phyloP scores from a whole-genome alignment of 495 filamentous ascomycete species.

The Tuber calosporum region DNA sequence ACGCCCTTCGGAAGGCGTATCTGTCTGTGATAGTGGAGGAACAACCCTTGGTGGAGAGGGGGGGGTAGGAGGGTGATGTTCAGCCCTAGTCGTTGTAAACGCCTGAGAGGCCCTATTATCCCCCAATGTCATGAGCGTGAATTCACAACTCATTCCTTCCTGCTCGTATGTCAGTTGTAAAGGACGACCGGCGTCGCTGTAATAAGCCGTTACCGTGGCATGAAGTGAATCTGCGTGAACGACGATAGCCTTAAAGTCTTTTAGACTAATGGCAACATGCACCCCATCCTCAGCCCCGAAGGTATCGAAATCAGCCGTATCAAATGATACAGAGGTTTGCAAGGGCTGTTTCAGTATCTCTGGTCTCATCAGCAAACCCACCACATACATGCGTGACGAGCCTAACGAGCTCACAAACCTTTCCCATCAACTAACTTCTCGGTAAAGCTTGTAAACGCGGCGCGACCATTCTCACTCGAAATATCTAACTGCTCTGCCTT shows the following conservation, averaged over 20 bases:
- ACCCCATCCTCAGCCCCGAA: conserved; percentile 67
- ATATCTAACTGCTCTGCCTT: conserved; percentile 90
- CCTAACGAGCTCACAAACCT: conserved; percentile 48
- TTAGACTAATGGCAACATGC: conserved; percentile 82
- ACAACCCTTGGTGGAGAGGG: not conserved
- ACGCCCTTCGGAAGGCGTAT: not conserved
- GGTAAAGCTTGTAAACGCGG: conserved; percentile 87
- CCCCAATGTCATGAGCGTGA: conserved; percentile 91
- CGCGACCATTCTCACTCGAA: conserved; percentile 61
- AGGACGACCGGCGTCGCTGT: conserved; percentile 71
- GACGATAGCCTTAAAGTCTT: conserved; percentile 89
- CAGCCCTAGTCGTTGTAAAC: conserved; percentile 13
- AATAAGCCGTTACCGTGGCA: conserved; percentile 63
- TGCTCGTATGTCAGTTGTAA: conserved; percentile 72
- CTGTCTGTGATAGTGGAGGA: conserved; percentile 7
- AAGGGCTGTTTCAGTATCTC: conserved; percentile 89
- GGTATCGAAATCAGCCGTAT: conserved; percentile 77
- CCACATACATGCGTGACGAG: not conserved
- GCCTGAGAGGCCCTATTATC: conserved; percentile 53
- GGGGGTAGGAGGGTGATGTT: conserved; percentile 5
- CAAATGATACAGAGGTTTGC: conserved; percentile 82
- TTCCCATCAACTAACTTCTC: conserved; percentile 80
- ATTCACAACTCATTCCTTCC: conserved; percentile 73
- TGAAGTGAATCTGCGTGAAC: conserved; percentile 72
- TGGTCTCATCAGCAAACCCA: conserved; percentile 39